Conservation (phyloP, 139 green algal species). For the Chlamydomonas sphaeroides region DNA sequence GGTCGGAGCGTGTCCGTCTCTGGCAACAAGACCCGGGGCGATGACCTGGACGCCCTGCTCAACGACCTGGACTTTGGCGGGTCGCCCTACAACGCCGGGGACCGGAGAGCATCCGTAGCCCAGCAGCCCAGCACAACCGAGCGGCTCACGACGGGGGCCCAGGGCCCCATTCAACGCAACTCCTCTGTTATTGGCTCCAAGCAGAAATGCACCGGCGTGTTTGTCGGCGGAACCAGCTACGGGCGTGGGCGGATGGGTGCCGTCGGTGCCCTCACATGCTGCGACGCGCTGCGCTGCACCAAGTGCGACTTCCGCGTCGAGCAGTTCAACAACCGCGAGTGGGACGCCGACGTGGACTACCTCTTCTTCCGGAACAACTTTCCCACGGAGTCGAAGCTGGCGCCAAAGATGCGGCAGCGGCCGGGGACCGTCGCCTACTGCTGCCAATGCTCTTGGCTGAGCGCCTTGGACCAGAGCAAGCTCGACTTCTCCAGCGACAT, state of each 20-base stretch:
- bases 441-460: constrained; percentile 59
- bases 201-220: constrained; percentile 48
- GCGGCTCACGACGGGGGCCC: too few species aligned
- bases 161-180: too few species aligned
- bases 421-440: constrained; percentile 43
- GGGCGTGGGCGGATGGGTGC: constrained; percentile 41
- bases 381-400: constrained; percentile 45
- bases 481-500: constrained; percentile 47
- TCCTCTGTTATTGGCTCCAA: constrained; percentile 15
- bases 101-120: too few species aligned
- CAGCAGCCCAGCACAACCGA: too few species aligned
- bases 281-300: constrained; percentile 52
- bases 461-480: not conserved
- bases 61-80: constrained; percentile 37
- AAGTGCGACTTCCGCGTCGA: constrained; percentile 60
- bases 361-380: constrained; percentile 60
- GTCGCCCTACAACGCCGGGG: constrained; percentile 31
- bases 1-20: not conserved
- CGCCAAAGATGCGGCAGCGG: constrained; percentile 26
- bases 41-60: constrained; percentile 20
- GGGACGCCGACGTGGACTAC: constrained; percentile 48
- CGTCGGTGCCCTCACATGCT: constrained; percentile 35
- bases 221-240: constrained; percentile 33
- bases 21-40: not conserved
- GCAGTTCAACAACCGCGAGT: constrained; percentile 38